Conservation (phyloP, 2,329 filamentous ascomycete genomes). For the Aureobasidium sp. region DNA sequence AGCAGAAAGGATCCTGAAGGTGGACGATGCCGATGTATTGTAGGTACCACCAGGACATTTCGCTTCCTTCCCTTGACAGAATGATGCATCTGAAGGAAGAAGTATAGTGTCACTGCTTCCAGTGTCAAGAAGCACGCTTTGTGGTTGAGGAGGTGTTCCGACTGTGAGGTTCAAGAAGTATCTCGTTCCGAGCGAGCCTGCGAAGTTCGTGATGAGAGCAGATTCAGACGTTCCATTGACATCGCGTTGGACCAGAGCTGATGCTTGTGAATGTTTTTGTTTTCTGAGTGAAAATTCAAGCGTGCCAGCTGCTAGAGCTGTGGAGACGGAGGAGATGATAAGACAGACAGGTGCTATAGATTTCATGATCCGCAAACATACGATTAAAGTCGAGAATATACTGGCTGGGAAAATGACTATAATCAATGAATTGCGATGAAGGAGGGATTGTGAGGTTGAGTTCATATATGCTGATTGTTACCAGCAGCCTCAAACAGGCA, state of each 20-base stretch:
- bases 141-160: constrained; percentile 28
- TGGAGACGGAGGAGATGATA: background rate
- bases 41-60: constrained; percentile 27
- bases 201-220: background rate
- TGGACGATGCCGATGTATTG: constrained; percentile 23
- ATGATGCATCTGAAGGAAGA: constrained; percentile 21
- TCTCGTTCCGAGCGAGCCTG: background rate
- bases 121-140: constrained; percentile 30
- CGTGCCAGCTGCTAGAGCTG: background rate
- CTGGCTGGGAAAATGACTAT: background rate
- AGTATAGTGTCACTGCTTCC: constrained; percentile 31
- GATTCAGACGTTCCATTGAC: background rate
- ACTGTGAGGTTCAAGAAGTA: constrained; percentile 22
- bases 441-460: background rate
- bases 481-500: background rate
- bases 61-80: background rate
- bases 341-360: background rate
- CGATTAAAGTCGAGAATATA: background rate
- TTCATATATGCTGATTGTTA: background rate
- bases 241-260: background rate
- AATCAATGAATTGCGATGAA: background rate
- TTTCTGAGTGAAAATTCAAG: background rate
- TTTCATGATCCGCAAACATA: background rate
- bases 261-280: background rate
- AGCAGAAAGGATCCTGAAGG: constrained; percentile 23